Conservation (phyloP, 768 basidiomycete species). For the Lenzites betulinus region DNA sequence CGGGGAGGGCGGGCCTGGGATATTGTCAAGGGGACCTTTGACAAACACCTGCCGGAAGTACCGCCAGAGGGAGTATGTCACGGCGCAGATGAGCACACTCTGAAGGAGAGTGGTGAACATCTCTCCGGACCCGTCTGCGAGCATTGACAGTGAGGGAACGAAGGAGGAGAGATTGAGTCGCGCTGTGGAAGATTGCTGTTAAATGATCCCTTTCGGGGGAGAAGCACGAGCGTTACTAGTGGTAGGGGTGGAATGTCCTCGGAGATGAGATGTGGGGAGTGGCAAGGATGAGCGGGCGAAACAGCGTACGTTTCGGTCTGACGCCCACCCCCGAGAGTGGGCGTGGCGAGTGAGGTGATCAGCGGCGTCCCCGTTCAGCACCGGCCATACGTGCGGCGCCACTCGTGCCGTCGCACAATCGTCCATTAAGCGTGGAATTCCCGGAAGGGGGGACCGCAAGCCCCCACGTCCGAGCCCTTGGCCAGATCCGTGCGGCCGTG, state of each 20-base stretch:
- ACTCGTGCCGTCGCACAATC: constrained; percentile 3
- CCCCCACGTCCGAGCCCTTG: neutral
- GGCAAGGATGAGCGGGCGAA: neutral
- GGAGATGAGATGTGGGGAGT: constrained; percentile 15
- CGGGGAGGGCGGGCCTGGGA: constrained; percentile 18
- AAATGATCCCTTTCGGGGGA: constrained; percentile 12
- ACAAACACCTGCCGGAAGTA: constrained; percentile 16
- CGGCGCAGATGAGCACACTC: constrained; percentile 17
- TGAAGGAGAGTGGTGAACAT: constrained; percentile 15
- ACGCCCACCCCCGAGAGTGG: constrained; percentile 2
- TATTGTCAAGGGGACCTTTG: constrained; percentile 17
- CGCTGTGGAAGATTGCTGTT: constrained; percentile 1
- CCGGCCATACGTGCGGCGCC: constrained; percentile 2
- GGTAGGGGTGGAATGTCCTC: constrained; percentile 16
- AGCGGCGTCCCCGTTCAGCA: neutral
- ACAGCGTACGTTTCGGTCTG: neutral
- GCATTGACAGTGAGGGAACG: constrained; percentile 6
- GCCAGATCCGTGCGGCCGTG: neutral
- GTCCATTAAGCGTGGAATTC: constrained; percentile 8
- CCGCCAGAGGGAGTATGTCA: constrained; percentile 17
- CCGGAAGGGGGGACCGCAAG: neutral
- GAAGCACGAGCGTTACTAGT: constrained; percentile 4
- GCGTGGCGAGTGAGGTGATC: constrained; percentile 7
- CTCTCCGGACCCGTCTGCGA: constrained; percentile 6
- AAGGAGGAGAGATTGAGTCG: constrained; percentile 5